A percentile compares a stretch with the other conserved stretches of the same genome.
These are phyloP conservation scores for Avena sativa DNA, from an alignment of 176 grass and related monocot genomes.

Conservation along the genomic window DNA sequence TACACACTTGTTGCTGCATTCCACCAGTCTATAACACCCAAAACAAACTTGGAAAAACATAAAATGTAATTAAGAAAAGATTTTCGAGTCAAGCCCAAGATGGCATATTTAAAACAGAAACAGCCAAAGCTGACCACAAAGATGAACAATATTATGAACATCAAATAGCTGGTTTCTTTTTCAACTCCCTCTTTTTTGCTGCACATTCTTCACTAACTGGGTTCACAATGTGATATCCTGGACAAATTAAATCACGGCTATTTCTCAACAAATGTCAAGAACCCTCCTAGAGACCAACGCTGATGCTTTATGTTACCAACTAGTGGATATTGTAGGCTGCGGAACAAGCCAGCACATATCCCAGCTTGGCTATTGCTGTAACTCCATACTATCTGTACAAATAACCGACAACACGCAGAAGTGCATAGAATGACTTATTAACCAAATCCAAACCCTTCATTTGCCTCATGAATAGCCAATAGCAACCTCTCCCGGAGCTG, in stretches of 20 bases:
- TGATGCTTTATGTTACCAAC: slow-evolving; percentile 24
- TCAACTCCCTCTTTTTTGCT: not conserved
- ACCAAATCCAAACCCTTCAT: slow-evolving; percentile 98
- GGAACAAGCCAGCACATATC: not conserved
- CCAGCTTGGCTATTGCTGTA: slow-evolving; percentile 38
- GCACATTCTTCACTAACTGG: slow-evolving; percentile 26
- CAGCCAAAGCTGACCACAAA: slow-evolving; percentile 17
- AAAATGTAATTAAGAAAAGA: not conserved
- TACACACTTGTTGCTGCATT: slow-evolving; percentile 40
- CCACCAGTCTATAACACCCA: not conserved
- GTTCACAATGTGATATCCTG: slow-evolving; percentile 20
- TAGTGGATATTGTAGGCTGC: slow-evolving; percentile 23
- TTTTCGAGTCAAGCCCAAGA: not conserved
- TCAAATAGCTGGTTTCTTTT: slow-evolving; percentile 40
- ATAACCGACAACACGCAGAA: not conserved
- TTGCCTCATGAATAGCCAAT: slow-evolving; percentile 93
- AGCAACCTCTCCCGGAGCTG: slow-evolving; percentile 92
- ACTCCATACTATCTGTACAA: slow-evolving; percentile 51
- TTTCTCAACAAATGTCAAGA: not conserved
- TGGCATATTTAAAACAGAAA: slow-evolving; percentile 42
- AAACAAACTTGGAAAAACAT: too few relatives aligned
- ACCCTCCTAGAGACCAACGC: not conserved
- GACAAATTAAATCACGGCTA: not conserved
- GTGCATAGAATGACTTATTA: slow-evolving; percentile 36
- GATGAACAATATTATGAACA: slow-evolving; percentile 54